These are phyloP conservation scores for Senecio squalidus DNA, from an alignment of 140 eudicot genomes.

Conservation along the genomic window DNA sequence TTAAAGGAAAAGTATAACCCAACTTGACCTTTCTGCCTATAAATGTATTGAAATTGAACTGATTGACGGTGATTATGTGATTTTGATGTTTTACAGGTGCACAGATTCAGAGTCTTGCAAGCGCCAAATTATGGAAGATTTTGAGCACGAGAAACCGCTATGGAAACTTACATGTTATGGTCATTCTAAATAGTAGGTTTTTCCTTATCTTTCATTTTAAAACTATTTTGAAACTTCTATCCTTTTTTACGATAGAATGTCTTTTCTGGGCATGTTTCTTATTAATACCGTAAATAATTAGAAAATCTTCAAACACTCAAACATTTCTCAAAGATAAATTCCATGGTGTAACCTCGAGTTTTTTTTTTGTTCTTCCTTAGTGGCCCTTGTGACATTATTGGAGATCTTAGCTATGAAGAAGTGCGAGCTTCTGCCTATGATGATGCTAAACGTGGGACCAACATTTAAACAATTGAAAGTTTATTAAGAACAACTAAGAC, in stretches of 20 bases:
- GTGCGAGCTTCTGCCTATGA: constrained; percentile 81
- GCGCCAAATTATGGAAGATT: constrained; percentile 61
- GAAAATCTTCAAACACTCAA: neutral
- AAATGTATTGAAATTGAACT: too few relatives aligned
- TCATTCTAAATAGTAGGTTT: constrained; percentile 56
- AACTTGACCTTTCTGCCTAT: too few relatives aligned
- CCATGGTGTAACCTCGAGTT: constrained; percentile 4
- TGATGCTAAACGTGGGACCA: constrained; percentile 78
- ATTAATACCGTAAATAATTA: too few relatives aligned
- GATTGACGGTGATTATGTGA: constrained; percentile 20
- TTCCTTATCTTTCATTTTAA: constrained; percentile 5
- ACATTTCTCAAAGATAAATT: constrained; percentile 4
- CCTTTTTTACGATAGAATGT: too few relatives aligned
- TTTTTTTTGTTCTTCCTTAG: constrained; percentile 30
- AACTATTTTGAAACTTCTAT: constrained; percentile 2
- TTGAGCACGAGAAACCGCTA: constrained; percentile 71
- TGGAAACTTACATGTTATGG: constrained; percentile 99
- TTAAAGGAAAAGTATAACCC: too few relatives aligned
- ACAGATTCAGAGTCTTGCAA: constrained; percentile 85
- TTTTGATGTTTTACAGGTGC: constrained; percentile 58
- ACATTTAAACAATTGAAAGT: constrained; percentile 79
- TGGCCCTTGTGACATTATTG: constrained; percentile 88
- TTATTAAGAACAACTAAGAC: constrained; percentile 1
- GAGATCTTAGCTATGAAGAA: constrained; percentile 95
- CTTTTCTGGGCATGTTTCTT: too few relatives aligned